Evolutionary conservation across 2,329 filamentous ascomycete genomes (phyloP), one percentile per base, ranked within the genome.

Genomic region (Zarea fungicola): DNA sequence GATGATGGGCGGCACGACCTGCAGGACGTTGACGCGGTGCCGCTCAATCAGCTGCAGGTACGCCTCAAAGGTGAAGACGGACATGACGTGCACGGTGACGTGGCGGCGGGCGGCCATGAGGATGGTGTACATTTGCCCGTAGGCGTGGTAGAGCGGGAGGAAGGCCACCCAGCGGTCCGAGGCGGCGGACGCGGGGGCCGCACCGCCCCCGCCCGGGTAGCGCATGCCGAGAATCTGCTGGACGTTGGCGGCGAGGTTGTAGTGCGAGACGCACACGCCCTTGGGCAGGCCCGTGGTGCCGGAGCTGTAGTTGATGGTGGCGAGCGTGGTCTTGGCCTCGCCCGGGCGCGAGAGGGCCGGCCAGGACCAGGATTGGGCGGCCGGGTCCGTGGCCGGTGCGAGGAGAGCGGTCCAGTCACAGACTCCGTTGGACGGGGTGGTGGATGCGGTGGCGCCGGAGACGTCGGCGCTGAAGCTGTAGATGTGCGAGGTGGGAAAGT

Each of bases 91-190:
- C 10, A 79, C 67, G 1, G 75, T 72, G 1, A 74, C 62, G 2
- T 64, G 60, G 23, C 71, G 62, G 53, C 66, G 71, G 11, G 68
- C 60, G 0, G 71, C 70, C 54, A 73, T 68, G 23, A 79, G 62
- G 50, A 74, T 75, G 49, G 75, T 75, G 48, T 73, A 71, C 3
- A 77, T 67, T 58, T 82, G 78, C 3, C 75, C 75, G 53, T 77
- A 80, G 6, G 78, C 78, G 57, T 84, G 80, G 57, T 83, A 85
- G 60, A 85, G 77, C 1, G 85, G 85, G 11, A 88, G 66, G 60
- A 86, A 84, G 41, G 80, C 74, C 23, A 77, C 56, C 71, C 74
- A 77, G 32, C 74, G 65, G 25, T 39, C 31, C 55, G 77, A n/a
- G n/a, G n/a, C 76, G 8, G 62, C 59, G 19, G 70, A 70, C 29